phyloP scores from a whole-genome alignment of 371 early-diverging fungal genomes.

The Mucor saturninus region DNA sequence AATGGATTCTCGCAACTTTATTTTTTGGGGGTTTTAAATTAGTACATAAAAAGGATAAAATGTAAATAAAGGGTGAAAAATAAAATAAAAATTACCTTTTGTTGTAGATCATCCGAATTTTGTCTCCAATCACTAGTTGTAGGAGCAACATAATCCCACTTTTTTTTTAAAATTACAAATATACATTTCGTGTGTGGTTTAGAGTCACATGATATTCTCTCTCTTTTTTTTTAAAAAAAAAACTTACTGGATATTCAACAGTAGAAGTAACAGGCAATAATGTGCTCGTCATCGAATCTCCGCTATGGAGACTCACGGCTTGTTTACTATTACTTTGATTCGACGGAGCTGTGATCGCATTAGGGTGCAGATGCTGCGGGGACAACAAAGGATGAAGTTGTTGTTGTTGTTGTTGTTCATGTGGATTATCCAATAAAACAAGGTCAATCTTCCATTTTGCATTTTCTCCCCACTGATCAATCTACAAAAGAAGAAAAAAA shows the following conservation, averaged over 20 bases:
- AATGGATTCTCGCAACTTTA: constrained; percentile 30
- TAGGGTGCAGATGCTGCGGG: constrained; percentile 32
- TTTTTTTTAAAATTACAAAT: background rate
- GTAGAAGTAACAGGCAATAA: constrained; percentile 26
- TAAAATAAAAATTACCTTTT: constrained; percentile 28
- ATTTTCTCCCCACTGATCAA: constrained; percentile 46
- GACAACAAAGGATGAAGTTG: constrained; percentile 24
- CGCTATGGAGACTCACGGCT: background rate
- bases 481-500: constrained; percentile 12
- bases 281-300: constrained; percentile 13
- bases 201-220: background rate
- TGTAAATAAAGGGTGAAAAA: too few species aligned
- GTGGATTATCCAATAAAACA: constrained; percentile 35
- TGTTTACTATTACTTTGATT: background rate
- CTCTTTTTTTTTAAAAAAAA: background rate
- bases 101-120: constrained; percentile 31
- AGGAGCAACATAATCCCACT: constrained; percentile 35
- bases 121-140: constrained; percentile 16
- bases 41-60: too few species aligned
- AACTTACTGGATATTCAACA: constrained; percentile 33
- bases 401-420: constrained; percentile 11
- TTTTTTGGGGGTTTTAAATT: background rate
- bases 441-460: constrained; percentile 47
- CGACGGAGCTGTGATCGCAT: constrained; percentile 26
- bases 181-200: background rate